Conservation (phyloP, 345 rosid species). For the Eucalyptus paniculata region DNA sequence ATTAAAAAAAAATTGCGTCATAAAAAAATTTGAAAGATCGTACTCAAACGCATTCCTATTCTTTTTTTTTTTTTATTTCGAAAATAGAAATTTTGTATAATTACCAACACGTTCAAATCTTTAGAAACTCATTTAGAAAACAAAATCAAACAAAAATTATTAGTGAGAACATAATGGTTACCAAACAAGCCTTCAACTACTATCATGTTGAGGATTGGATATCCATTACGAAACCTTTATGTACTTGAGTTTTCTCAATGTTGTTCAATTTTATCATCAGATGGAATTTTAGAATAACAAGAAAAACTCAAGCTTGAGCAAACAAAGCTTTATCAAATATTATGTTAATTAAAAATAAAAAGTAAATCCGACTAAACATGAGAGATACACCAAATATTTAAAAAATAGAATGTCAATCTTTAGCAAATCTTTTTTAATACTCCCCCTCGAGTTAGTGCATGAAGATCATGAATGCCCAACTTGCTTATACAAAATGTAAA, state of each 20-base stretch:
- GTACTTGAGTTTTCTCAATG: not conserved
- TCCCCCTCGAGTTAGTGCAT: not conserved
- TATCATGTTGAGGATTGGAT: too few species aligned
- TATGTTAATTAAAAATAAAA: too few species aligned
- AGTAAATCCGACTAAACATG: too few species aligned
- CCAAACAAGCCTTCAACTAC: too few species aligned
- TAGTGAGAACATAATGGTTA: too few species aligned
- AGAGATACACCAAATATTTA: not conserved
- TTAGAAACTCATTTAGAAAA: too few species aligned
- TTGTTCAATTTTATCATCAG: not conserved
- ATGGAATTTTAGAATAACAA: too few species aligned
- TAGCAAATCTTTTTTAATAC: too few species aligned
- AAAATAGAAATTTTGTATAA: rapidly evolving
- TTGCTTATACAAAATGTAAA: not conserved
- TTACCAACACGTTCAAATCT: rapidly evolving
- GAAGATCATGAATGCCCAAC: not conserved
- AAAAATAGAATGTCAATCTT: not conserved
- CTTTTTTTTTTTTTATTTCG: rapidly evolving
- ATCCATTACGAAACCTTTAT: too few species aligned
- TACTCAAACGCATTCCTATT: too few species aligned
- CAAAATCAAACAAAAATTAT: too few species aligned
- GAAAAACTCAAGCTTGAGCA: not conserved
- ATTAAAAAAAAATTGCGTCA: rapidly evolving
- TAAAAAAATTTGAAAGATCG: too few species aligned
- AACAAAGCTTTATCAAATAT: not conserved